Evolutionary conservation across 768 basidiomycete genomes (phyloP).

Genomic region (Termitomyces sp.): DNA sequence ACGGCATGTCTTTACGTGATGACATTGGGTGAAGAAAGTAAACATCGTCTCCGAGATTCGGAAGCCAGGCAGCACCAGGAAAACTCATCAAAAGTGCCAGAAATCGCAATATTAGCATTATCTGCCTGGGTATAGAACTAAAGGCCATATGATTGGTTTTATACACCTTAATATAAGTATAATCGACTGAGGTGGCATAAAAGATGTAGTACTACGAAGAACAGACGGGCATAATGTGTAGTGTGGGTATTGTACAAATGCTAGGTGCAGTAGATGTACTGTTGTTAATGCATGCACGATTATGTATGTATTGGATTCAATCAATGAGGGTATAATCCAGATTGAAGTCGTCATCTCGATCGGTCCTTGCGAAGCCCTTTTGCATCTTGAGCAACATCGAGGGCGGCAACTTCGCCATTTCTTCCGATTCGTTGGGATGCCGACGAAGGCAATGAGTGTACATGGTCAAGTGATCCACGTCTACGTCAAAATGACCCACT

Average conservation of each 20-base stretch:
- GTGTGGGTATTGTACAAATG: background rate
- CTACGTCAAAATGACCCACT: background rate
- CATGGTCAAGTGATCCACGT: background rate
- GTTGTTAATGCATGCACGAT: too few species aligned
- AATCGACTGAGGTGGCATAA: background rate
- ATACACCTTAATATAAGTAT: too few species aligned
- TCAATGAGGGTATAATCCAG: background rate
- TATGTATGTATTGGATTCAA: background rate
- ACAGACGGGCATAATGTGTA: background rate
- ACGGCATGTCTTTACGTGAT: too few species aligned
- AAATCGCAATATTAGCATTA: background rate
- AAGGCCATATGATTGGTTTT: background rate
- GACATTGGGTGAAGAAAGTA: too few species aligned
- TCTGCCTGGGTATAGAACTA: background rate
- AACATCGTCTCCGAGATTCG: too few species aligned
- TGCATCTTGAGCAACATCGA: background rate
- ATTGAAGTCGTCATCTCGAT: slow-evolving; percentile 2
- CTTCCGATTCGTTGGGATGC: background rate
- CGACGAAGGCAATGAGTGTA: background rate
- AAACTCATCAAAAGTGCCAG: too few species aligned
- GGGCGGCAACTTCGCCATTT: background rate
- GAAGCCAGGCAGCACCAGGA: too few species aligned
- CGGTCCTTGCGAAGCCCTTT: slow-evolving; percentile 1
- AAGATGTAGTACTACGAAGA: background rate
- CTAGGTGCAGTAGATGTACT: background rate